A percentile compares a stretch with the other conserved stretches of the same genome.
These are phyloP conservation scores for Fusarium solani-melongenae DNA, from an alignment of 2,329 filamentous ascomycete species.

Conservation along the genomic window DNA sequence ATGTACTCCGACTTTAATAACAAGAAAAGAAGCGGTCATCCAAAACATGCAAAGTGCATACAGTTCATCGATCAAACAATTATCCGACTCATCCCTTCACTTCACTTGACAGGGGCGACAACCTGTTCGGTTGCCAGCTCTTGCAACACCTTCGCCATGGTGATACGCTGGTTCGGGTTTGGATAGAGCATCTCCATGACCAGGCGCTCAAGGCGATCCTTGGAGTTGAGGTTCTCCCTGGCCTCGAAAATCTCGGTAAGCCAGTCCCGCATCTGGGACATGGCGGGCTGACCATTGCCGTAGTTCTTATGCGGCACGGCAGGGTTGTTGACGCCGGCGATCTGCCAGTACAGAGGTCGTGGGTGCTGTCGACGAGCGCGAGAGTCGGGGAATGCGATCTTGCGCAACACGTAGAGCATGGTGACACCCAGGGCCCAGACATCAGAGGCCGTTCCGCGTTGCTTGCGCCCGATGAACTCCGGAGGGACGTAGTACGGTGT, in stretches of 20 bases:
- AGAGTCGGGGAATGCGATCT: conserved; percentile 65
- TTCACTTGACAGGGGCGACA: conserved; percentile 21
- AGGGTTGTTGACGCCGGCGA: conserved; percentile 64
- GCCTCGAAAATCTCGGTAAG: conserved; percentile 63
- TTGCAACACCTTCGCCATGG: conserved; percentile 62
- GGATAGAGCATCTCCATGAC: conserved; percentile 66
- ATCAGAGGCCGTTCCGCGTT: conserved; percentile 65
- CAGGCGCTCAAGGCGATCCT: conserved; percentile 62
- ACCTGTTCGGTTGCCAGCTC: conserved; percentile 52
- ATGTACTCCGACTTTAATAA: conserved; percentile 22
- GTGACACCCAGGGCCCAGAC: conserved; percentile 71
- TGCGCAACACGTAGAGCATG: conserved; percentile 69
- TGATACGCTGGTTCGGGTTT: conserved; percentile 63
- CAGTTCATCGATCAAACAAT: conserved; percentile 17
- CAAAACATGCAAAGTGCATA: conserved; percentile 3
- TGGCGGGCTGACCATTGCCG: conserved; percentile 55
- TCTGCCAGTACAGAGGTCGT: conserved; percentile 67
- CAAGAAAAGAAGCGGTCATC: conserved; percentile 21
- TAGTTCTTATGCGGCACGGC: conserved; percentile 46
- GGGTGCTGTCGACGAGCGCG: conserved; percentile 60
- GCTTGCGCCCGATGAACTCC: conserved; percentile 67
- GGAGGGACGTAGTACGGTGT: conserved; percentile 72
- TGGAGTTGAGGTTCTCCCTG: conserved; percentile 56
- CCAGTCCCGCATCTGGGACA: conserved; percentile 67
- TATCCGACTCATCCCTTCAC: background rate